Evolutionary conservation across 2,329 filamentous ascomycete species (phyloP).

Genomic region (Ilyonectria sp.): DNA sequence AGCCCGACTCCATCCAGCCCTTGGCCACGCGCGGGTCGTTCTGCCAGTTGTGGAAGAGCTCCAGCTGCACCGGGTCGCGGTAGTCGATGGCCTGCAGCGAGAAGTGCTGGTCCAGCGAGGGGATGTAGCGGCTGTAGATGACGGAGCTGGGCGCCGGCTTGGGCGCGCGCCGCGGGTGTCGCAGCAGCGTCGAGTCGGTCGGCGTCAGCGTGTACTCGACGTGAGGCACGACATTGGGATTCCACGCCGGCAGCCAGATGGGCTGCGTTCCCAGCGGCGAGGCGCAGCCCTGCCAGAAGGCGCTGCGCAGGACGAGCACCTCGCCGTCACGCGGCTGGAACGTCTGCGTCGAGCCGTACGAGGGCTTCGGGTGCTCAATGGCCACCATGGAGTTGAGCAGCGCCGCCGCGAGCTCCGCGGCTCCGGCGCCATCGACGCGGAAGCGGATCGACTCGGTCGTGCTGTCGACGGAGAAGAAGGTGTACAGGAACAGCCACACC

Average conservation of each 20-base stretch:
- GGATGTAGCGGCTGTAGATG: slow-evolving; percentile 83
- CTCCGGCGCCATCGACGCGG: slow-evolving; percentile 37
- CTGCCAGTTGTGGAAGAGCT: slow-evolving; percentile 82
- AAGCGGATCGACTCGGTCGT: slow-evolving; percentile 44
- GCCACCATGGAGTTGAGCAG: slow-evolving; percentile 57
- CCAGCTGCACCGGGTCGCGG: slow-evolving; percentile 71
- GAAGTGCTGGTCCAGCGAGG: slow-evolving; percentile 80
- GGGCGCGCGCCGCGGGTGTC: slow-evolving; percentile 77
- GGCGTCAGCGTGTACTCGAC: slow-evolving; percentile 52
- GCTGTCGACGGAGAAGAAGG: slow-evolving; percentile 57
- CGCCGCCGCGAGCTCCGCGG: slow-evolving; percentile 44
- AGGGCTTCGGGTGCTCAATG: slow-evolving; percentile 55
- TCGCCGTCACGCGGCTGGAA: slow-evolving; percentile 47
- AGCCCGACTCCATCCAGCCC: slow-evolving; percentile 84
- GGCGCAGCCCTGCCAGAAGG: slow-evolving; percentile 78
- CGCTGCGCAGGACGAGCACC: slow-evolving; percentile 61
- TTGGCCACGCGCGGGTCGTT: slow-evolving; percentile 84
- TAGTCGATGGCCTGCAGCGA: slow-evolving; percentile 80
- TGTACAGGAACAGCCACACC: slow-evolving; percentile 65
- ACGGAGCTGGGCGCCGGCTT: slow-evolving; percentile 78
- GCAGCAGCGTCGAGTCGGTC: slow-evolving; percentile 55
- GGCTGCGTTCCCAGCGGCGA: slow-evolving; percentile 75
- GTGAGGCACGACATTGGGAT: slow-evolving; percentile 53
- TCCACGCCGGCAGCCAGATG: slow-evolving; percentile 68
- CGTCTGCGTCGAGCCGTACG: neutral